phyloP scores from a whole-genome alignment of 1,139 yeast genomes.

The Geotrichum restrictum region DNA sequence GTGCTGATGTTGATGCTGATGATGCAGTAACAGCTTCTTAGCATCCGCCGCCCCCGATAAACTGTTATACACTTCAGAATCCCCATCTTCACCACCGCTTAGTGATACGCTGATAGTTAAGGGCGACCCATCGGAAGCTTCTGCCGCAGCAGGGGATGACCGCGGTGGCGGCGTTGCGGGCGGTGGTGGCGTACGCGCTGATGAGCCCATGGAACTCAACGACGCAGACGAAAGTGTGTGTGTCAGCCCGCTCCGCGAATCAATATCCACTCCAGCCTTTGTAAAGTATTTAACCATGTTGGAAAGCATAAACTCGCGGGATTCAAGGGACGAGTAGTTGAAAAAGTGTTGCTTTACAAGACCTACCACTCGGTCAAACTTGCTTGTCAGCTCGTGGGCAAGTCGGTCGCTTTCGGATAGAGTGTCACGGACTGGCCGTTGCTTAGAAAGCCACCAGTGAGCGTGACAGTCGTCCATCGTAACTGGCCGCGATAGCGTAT shows the following conservation, averaged over 20 bases:
- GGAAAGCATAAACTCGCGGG: slow-evolving; percentile 17
- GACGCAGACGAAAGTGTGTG: neutral
- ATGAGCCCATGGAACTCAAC: slow-evolving; percentile 4
- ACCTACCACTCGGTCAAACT: slow-evolving; percentile 19
- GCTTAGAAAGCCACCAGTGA: slow-evolving; percentile 21
- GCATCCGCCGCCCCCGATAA: neutral
- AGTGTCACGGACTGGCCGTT: slow-evolving; percentile 10
- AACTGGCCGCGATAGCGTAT: slow-evolving; percentile 21
- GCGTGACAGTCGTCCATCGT: slow-evolving; percentile 21
- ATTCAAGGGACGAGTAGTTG: slow-evolving; percentile 14
- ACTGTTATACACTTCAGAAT: neutral
- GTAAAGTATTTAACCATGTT: slow-evolving; percentile 17
- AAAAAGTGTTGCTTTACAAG: slow-evolving; percentile 20
- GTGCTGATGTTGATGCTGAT: too few species aligned
- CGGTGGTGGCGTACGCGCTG: neutral
- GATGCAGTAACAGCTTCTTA: neutral
- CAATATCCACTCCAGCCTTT: slow-evolving; percentile 13
- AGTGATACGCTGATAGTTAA: neutral
- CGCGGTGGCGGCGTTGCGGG: neutral
- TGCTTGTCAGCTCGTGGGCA: slow-evolving; percentile 15
- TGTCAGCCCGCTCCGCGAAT: neutral
- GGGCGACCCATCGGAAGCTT: slow-evolving; percentile 1
- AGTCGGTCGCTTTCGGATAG: slow-evolving; percentile 19
- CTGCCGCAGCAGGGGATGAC: neutral
- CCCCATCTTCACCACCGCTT: neutral